Base-by-base conservation (phyloP, 2,329 filamentous ascomycete genomes). In the Aspergillus candidus region DNA sequence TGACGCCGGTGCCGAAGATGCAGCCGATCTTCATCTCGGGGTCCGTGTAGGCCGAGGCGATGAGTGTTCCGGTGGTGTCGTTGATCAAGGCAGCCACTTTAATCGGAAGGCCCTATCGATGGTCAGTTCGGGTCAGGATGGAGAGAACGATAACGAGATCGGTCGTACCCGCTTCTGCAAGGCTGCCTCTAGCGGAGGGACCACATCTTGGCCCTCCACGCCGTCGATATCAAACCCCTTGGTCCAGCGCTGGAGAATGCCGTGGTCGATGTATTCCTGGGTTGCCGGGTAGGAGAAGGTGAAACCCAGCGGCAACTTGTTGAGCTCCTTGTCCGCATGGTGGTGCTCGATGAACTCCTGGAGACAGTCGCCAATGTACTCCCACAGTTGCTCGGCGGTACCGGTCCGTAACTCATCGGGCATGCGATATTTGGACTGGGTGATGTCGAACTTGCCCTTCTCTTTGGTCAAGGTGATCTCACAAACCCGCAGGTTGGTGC, bases 1-100 rank as follows among this genome's bases (percentile, higher is more conserved):
- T 98, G 73, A 93, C 96, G 47, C 93, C 93, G 11, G 93, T 98
- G 58, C 93, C 93, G 60, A 98, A 98, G 63, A 98, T 98, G 70
- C 91, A 96, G 44, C 93, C 93, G 59, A 97, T 93, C 71, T 83
- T 89, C 80, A 96, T 94, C 56, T 83, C 81, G 36, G 83, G 74
- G 64, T 98, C 90, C n/a, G 91, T 97, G 71, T 98, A 98, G 27
- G 88, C 85, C 18, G 91, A 97, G 49, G 93, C 93, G 60, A 98
- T 94, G 59, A 98, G 75, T 29, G 93, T 98, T 59, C 93, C 93
- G 13, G 91, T 97, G 38, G 93, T 98, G 67, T 98, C 93, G 67
- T 98, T 98, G 72, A 97, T 93, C 66, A 98, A 72, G 31, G 93
- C 93, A 17, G 86, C 86, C 44, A 97, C 76, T 72, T 90, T 94